A percentile compares a stretch with the other conserved stretches of the same genome.
These are phyloP conservation scores for Beauveria australis DNA, from an alignment of 2,329 filamentous ascomycete species.

Conservation along the genomic window DNA sequence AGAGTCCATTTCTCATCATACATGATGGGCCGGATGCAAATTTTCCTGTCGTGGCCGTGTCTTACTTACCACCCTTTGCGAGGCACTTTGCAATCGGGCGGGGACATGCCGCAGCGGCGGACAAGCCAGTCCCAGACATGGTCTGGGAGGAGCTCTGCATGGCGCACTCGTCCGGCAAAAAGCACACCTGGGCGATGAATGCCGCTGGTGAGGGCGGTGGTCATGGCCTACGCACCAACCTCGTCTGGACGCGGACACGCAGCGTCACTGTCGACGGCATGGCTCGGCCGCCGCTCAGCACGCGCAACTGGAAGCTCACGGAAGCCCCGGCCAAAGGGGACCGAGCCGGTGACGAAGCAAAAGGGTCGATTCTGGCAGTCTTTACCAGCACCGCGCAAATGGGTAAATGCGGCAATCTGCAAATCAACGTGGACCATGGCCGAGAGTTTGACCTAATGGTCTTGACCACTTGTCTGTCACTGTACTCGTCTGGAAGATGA, in stretches of 20 bases:
- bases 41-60: conserved; percentile 1
- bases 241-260: conserved; percentile 13
- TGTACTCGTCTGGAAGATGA: conserved; percentile 7
- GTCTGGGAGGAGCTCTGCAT: conserved; percentile 6
- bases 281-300: conserved; percentile 4
- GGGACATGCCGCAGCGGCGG: neutral
- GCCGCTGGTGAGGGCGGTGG: neutral
- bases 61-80: conserved; percentile 7
- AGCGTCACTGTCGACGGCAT: conserved; percentile 13
- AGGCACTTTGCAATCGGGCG: neutral
- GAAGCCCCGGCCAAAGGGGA: neutral
- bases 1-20: neutral
- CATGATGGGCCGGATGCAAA: neutral
- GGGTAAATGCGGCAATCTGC: conserved; percentile 9
- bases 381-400: conserved; percentile 6
- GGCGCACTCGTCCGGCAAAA: conserved; percentile 2
- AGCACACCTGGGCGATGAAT: conserved; percentile 11
- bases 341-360: neutral
- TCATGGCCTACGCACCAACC: neutral
- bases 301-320: conserved; percentile 13
- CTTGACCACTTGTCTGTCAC: conserved; percentile 8
- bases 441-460: conserved; percentile 12
- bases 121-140: neutral
- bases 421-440: conserved; percentile 13
- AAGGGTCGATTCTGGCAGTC: conserved; percentile 6